phyloP scores from a whole-genome alignment of 2,329 filamentous ascomycete genomes.

The Cladorrhinum sp. region DNA sequence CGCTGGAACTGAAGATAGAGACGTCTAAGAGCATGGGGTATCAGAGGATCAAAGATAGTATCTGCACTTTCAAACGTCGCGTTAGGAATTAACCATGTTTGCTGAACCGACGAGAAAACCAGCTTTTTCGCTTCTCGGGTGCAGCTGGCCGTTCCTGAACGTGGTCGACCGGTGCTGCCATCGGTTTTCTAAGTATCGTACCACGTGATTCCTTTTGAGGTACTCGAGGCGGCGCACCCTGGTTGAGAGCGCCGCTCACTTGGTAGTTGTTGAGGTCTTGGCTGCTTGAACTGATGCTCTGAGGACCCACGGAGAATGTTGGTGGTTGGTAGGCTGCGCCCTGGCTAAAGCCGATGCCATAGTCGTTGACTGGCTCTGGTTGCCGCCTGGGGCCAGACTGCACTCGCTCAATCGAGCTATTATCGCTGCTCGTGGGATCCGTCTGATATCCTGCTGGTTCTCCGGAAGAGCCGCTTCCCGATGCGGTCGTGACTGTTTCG shows the following conservation, averaged over 20 bases:
- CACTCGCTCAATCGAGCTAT: constrained; percentile 81
- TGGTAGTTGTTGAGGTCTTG: constrained; percentile 22
- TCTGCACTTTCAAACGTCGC: background rate
- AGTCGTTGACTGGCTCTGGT: constrained; percentile 56
- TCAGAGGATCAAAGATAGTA: background rate
- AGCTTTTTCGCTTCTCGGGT: constrained; percentile 79
- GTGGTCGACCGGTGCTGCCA: constrained; percentile 10
- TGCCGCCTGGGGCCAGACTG: constrained; percentile 53
- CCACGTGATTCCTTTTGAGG: constrained; percentile 33
- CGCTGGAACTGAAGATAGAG: background rate
- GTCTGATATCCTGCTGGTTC: constrained; percentile 79
- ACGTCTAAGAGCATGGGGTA: constrained; percentile 3
- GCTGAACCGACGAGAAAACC: constrained; percentile 82
- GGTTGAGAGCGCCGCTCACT: constrained; percentile 17
- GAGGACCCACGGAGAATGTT: constrained; percentile 36
- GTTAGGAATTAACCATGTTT: constrained; percentile 37
- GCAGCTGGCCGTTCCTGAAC: constrained; percentile 32
- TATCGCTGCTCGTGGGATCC: constrained; percentile 83
- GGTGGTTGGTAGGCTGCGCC: constrained; percentile 42
- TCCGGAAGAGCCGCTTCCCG: constrained; percentile 66
- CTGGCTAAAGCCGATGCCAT: constrained; percentile 59
- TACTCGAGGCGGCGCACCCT: constrained; percentile 29
- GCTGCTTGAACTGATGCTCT: constrained; percentile 16
- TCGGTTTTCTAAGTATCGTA: constrained; percentile 28
- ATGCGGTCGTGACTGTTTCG: constrained; percentile 79